Evolutionary conservation across 2,329 filamentous ascomycete genomes (phyloP).

Genomic region (Neoarthrinium moseri): DNA sequence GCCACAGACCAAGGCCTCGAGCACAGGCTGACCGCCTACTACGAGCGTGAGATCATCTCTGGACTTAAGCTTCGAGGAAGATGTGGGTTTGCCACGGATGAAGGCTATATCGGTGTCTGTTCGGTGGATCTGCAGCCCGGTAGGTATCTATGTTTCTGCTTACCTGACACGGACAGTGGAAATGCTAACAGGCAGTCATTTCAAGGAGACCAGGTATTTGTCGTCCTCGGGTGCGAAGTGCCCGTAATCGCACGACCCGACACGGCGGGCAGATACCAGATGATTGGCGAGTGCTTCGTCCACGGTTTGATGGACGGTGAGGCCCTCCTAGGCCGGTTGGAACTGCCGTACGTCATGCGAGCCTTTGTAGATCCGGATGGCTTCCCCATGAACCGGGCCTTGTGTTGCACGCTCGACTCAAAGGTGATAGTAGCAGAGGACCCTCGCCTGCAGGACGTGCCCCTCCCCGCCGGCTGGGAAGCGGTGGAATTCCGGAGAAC

Average conservation of each 20-base stretch:
- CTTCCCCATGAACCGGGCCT: no score
- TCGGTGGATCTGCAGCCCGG: slow-evolving; percentile 4
- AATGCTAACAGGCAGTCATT: no score
- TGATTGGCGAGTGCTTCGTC: slow-evolving; percentile 17
- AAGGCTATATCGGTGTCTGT: background rate
- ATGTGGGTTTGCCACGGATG: background rate
- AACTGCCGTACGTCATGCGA: slow-evolving; percentile 9
- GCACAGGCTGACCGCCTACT: no score
- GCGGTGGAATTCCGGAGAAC: slow-evolving; percentile 10
- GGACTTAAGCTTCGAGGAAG: no score
- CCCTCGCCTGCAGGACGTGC: background rate
- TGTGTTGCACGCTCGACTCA: slow-evolving; percentile 13
- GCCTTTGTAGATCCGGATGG: no score
- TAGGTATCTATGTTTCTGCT: no score
- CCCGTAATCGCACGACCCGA: slow-evolving; percentile 15
- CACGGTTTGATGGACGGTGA: slow-evolving; percentile 19
- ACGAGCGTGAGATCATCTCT: no score
- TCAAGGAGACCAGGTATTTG: slow-evolving; percentile 18
- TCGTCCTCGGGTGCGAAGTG: slow-evolving; percentile 14
- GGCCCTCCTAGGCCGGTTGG: slow-evolving; percentile 14
- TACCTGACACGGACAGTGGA: no score
- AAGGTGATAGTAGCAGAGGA: background rate
- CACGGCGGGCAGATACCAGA: slow-evolving; percentile 8
- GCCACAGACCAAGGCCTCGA: no score
- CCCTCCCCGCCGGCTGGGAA: background rate